phyloP scores from a whole-genome alignment of 208 protist genomes.

The Acanthamoeba culbertsoni region DNA sequence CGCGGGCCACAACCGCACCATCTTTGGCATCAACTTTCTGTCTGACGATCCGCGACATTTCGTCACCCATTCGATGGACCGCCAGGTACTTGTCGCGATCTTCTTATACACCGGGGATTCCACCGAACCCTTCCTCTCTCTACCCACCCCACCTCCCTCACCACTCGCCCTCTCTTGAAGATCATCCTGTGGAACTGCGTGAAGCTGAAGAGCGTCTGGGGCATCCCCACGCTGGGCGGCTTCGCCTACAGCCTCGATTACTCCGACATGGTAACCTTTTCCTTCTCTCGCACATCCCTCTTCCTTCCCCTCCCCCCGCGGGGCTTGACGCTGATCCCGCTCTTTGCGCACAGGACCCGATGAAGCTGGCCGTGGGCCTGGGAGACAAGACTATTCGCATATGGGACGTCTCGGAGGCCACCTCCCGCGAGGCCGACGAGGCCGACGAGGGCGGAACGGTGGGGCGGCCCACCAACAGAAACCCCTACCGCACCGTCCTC shows the following conservation, averaged over 20 bases:
- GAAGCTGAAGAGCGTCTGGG: conserved; percentile 31
- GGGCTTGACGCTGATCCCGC: not conserved
- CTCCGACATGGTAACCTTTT: not conserved
- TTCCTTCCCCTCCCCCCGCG: not conserved
- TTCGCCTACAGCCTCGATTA: conserved; percentile 49
- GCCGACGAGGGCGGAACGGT: not conserved
- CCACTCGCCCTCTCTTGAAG: too few relatives aligned
- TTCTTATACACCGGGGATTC: too few relatives aligned
- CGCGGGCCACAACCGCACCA: conserved; percentile 9
- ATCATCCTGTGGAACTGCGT: conserved; percentile 56
- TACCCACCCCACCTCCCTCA: too few relatives aligned
- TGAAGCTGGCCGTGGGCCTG: conserved; percentile 1
- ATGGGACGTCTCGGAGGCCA: conserved; percentile 28
- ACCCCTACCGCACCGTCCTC: not conserved
- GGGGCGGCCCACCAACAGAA: not conserved
- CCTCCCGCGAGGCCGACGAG: not conserved
- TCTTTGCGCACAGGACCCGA: not conserved
- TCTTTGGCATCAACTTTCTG: conserved; percentile 13
- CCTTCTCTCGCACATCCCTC: not conserved
- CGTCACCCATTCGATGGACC: conserved; percentile 19
- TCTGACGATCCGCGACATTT: conserved; percentile 10
- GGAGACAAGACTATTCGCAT: conserved; percentile 24
- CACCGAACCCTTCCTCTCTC: too few relatives aligned
- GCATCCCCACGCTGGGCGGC: conserved; percentile 11
- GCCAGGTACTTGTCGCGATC: too few relatives aligned